These are phyloP conservation scores for Lachnellula suecica DNA, from an alignment of 2,329 filamentous ascomycete genomes.

Conservation along the genomic window DNA sequence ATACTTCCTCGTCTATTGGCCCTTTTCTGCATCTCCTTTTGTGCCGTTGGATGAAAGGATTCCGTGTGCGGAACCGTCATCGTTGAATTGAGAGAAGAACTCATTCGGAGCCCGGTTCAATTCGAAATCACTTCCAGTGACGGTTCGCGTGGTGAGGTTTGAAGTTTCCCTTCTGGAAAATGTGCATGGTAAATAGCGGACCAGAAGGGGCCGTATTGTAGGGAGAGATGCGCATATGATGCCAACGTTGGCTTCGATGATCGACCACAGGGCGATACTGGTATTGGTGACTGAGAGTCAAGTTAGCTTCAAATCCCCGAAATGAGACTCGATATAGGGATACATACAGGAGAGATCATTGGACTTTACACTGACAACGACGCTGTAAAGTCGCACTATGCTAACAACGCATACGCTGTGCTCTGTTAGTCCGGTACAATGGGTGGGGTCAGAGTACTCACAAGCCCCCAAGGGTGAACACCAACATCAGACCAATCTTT, in stretches of 20 bases:
- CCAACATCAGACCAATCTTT: slow-evolving; percentile 19
- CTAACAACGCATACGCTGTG: slow-evolving; percentile 20
- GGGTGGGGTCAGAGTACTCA: slow-evolving; percentile 7
- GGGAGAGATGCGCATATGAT: slow-evolving; percentile 58
- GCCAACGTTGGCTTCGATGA: slow-evolving; percentile 34
- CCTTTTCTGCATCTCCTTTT: no score
- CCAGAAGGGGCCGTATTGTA: slow-evolving; percentile 58
- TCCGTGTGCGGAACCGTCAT: neutral
- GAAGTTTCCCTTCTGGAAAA: neutral
- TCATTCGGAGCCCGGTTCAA: neutral
- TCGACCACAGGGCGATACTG: slow-evolving; percentile 33
- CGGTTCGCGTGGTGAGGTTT: neutral
- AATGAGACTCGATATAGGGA: neutral
- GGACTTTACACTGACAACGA: slow-evolving; percentile 2
- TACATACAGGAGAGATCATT: slow-evolving; percentile 15
- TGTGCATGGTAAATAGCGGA: slow-evolving; percentile 11
- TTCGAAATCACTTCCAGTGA: neutral
- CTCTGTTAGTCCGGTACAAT: neutral
- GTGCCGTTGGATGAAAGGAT: no score
- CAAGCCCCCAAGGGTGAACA: slow-evolving; percentile 26
- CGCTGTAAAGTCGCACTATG: slow-evolving; percentile 14
- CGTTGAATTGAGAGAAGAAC: neutral
- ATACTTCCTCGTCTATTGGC: no score
- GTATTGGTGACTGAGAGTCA: slow-evolving; percentile 28
- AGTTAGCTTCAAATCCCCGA: neutral